A percentile compares a stretch with the other conserved stretches of the same genome.
Conservation (phyloP, 139 green algal species). For the Coelastrella sp. region DNA sequence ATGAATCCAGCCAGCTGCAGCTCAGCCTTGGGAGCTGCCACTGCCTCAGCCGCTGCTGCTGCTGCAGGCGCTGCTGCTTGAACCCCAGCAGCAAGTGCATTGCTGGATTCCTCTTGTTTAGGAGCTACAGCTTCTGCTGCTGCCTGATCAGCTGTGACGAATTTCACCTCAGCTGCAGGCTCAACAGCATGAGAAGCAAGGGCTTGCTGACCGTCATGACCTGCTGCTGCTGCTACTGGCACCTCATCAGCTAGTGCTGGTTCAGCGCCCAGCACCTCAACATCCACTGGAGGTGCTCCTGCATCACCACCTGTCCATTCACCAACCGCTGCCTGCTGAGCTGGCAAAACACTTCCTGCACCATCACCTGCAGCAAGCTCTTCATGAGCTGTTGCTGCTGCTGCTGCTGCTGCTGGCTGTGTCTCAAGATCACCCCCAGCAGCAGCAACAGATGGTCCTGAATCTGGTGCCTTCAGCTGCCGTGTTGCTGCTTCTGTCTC, state of each 20-base stretch:
- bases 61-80: not conserved
- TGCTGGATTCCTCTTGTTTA: not conserved
- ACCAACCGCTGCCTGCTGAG: not conserved
- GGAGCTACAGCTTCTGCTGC: not conserved
- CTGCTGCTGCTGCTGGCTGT: not conserved
- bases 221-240: not conserved
- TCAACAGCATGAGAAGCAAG: too few species aligned
- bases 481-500: not conserved
- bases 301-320: not conserved
- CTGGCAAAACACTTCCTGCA: not conserved
- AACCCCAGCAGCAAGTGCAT: not conserved
- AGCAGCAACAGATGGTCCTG: not conserved
- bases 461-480: not conserved
- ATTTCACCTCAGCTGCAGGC: too few species aligned
- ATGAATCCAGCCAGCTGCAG: slow-evolving; percentile 49
- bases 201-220: not conserved
- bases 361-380: not conserved
- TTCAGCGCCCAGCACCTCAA: not conserved
- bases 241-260: too few species aligned
- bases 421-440: not conserved
- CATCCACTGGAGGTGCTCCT: not conserved
- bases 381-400: not conserved
- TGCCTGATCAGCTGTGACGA: not conserved
- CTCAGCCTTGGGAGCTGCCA: not conserved
- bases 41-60: not conserved